Evolutionary conservation across 345 rosid species (phyloP), one percentile per base, ranked within the genome.

Genomic region (Corymbia maculata): DNA sequence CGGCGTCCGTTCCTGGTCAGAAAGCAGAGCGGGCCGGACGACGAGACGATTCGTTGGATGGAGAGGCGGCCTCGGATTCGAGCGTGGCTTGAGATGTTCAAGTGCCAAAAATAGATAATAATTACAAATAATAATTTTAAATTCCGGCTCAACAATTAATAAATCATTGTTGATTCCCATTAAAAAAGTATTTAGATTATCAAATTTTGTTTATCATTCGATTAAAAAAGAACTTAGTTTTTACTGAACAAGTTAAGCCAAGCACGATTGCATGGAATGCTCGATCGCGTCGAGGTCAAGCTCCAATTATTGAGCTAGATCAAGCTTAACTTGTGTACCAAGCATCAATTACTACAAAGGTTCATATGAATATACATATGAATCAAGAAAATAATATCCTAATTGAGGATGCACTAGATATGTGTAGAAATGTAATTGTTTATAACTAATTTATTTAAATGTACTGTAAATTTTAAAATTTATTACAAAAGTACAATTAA

Each of bases 401-500:
- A n/a, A 66, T n/a, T 8, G 22, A 32, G 42, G 45, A 68, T 16
- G 45, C 2, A 0, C 3, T 8, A 6, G 45, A 68, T 4, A 9
- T 0, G 6, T 16, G 32, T 68, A 15, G 79, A 68, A 32, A 8
- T 17, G 4, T 32, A 36, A 68, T 4, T 32, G 4, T 1, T 1
- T 3, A 36, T 68, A 32, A 68, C 4, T 2, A 6, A 5, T 68
- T 32, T 8, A 16, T 32, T 2, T 64, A 64, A 6, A 2, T 61
- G 3, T 7, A 61, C 13, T 28, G 13, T 26, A 61, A 55, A 5
- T 55, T 55, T 2, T 55, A 55, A 0, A 55, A 55, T 2, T 55
- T 55, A 1, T 0, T 0, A 22, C 13, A 55, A 9, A 55, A 22
- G 22, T 55, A 55, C 0, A 55, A 8, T 22, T 55, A 0, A 55